Evolutionary conservation across 2,329 filamentous ascomycete genomes (phyloP), one percentile per base, ranked within the genome.

Genomic region (Fusarium sp.): DNA sequence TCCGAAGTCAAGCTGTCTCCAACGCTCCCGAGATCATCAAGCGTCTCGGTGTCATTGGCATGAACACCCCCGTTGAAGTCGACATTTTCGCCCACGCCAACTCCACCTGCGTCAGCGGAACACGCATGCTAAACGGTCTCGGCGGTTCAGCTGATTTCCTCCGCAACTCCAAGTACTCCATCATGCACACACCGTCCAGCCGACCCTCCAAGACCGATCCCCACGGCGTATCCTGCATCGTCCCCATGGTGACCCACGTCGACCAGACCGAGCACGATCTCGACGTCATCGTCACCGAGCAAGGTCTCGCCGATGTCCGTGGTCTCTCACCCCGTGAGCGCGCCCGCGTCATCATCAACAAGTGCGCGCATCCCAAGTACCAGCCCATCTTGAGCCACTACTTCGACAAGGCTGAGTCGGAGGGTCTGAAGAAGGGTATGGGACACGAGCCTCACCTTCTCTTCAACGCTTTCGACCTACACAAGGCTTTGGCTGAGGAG

Each of bases 1-100:
- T 97, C 52, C 93, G 94, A 70, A 91, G 91, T n/a, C 94, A 97
- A 84, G 90, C 93, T 80, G 93, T 97, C 14, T 95, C 92, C 78
- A 97, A 97, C 87, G 92, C 91, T 5, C 94, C 94, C 66, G 94
- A 97, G 83, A 94, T 97, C 83, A 97, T 97, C 84, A 90, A 93
- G 61, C 89, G 94, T 31, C 86, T 97, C 3, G 94, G 94, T 68
- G 91, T 94, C 74, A 97, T 97, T 76, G 94, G 93, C 80, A 97
- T 97, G 94, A 97, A 97, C 87, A 97, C 94, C 0, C 94, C 94
- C 27, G 93, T 97, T 50, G 94, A 97, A 83, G 94, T 97, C 20
- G 94, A 97, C 83, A 97, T 97, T 78, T 97, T 97, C 84, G 94
- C 94, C 4, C 94, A 97, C 84, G 94, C 94, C 76, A 97, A 97